Conservation (phyloP, 352 stramenopile genomes). For the Sclerospora graminicola region DNA sequence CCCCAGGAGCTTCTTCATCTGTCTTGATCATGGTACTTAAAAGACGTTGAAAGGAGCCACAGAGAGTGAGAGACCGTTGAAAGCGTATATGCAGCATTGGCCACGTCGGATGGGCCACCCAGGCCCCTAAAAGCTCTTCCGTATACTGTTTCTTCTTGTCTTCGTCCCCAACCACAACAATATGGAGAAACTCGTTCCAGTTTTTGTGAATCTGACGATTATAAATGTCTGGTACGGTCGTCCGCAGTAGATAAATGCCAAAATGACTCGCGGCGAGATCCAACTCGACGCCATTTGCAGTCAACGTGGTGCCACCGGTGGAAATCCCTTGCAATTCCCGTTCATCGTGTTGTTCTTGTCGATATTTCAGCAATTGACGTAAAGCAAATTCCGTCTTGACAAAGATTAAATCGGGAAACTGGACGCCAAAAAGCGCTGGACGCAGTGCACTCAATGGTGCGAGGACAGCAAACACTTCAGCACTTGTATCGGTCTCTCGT, state of each 20-base stretch:
- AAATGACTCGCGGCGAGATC: constrained; percentile 43
- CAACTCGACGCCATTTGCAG: constrained; percentile 15
- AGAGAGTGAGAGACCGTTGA: constrained; percentile 33
- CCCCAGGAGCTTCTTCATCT: no score
- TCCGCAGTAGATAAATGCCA: constrained; percentile 44
- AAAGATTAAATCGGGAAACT: constrained; percentile 51
- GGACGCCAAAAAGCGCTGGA: constrained; percentile 24
- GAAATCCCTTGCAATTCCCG: no score
- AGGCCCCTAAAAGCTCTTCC: constrained; percentile 42
- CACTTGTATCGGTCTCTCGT: no score
- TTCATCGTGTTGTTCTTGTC: constrained; percentile 42
- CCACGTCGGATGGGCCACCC: constrained; percentile 51
- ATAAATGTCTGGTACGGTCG: constrained; percentile 53
- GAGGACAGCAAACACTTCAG: constrained; percentile 15
- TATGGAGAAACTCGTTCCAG: constrained; percentile 64
- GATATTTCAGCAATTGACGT: constrained; percentile 37
- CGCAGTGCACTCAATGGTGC: constrained; percentile 25
- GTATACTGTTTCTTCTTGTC: constrained; percentile 60
- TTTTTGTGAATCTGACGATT: constrained; percentile 47
- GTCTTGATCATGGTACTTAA: no score
- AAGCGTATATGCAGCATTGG: constrained; percentile 55
- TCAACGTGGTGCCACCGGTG: no score
- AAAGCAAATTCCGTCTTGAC: constrained; percentile 59
- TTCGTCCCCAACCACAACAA: constrained; percentile 37
- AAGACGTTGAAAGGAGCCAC: constrained; percentile 34